Evolutionary conservation across 2,329 filamentous ascomycete species (phyloP), one percentile per base, ranked within the genome.

Genomic region (Stachybotrys echinatus): DNA sequence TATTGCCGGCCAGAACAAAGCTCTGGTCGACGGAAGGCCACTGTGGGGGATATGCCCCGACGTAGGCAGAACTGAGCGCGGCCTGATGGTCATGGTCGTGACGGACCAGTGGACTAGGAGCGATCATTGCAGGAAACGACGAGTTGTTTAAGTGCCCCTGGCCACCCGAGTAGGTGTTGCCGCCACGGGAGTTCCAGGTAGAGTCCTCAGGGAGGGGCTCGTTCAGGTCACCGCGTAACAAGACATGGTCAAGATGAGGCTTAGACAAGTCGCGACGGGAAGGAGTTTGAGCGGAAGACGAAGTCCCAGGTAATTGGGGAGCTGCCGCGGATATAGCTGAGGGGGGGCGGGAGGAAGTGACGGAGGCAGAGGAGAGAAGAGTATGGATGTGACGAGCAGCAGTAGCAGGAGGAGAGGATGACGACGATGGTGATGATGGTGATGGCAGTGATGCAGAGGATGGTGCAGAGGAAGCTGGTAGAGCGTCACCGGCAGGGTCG

Each of bases 1-100:
- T 73, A 38, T 62, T 66, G 37, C 65, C 68, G 49, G 57, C 62
- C 42, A 68, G 65, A 38, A 65, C 61, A 40, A 61, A 62, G 23
- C 63, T 58, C 19, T 65, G 61, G 23, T 63, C 59, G 48, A 63
- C 58, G 5, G 49, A 55, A n/a, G 57, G 23, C 12, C 18, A 54
- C 42, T 59, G 57, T 17, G 62, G 63, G 57, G 62, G 59, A 48
- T 60, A 61, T 21, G 64, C 59, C 27, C 55, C 56, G 19, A 54
- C 48, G 43, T 56, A 60, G n/a, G 50, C 46, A 17, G 59, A 55
- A 31, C 58, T 61, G 14, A 58, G 50, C 19, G 55, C 54, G 18
- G 54, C 18, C 17, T 46, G 44, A 21, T 46, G 44, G 22, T 46
- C 44, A 46, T 46, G 22, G 23, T 46, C 23, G 27, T 34, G 44